Conservation (phyloP, 257 asterid genomes). For the Rubia yunnanensis region DNA sequence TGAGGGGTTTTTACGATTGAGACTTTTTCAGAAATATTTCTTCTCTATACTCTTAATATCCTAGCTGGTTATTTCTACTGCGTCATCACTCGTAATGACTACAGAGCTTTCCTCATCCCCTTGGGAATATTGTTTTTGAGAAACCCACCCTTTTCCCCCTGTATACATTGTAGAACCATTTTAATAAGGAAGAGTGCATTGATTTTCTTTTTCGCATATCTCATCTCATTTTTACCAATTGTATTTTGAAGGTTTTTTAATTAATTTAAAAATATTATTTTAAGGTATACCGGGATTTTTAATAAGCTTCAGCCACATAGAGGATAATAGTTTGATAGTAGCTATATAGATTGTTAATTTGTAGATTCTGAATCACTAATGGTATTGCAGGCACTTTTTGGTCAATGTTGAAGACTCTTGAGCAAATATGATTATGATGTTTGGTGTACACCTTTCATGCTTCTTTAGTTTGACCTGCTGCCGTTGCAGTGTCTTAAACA, state of each 20-base stretch:
- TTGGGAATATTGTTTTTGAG: not conserved
- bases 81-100: not conserved
- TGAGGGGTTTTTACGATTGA: constrained; percentile 27
- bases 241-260: not conserved
- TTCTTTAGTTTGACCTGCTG: constrained; percentile 42
- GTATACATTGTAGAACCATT: not conserved
- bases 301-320: constrained; percentile 15
- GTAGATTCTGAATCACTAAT: constrained; percentile 41
- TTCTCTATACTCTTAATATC: not conserved
- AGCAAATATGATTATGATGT: constrained; percentile 38
- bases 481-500: constrained; percentile 31
- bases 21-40: not conserved
- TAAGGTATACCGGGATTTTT: constrained; percentile 2
- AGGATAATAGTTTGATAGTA: constrained; percentile 28
- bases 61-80: not conserved
- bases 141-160: not conserved
- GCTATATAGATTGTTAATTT: constrained; percentile 39
- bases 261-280: not conserved
- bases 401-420: constrained; percentile 42
- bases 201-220: not conserved
- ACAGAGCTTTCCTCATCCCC: not conserved
- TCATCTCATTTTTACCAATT: not conserved
- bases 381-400: constrained; percentile 64
- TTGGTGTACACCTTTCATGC: constrained; percentile 37
- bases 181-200: not conserved